Conservation (phyloP, 768 basidiomycete genomes). For the Hygrocybe punicea region DNA sequence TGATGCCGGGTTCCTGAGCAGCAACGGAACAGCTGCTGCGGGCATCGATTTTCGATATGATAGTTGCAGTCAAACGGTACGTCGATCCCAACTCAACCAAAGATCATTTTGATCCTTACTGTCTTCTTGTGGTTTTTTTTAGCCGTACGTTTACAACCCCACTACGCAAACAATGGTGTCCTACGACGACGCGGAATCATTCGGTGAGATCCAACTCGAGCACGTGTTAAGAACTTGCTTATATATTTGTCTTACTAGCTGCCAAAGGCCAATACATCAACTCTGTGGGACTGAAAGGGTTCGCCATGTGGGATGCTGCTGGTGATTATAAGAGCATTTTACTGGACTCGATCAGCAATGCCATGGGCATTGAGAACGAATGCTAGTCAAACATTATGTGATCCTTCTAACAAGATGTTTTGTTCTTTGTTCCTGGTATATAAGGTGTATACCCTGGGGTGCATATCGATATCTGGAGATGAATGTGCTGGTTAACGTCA, state of each 20-base stretch:
- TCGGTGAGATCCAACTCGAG: constrained; percentile 24
- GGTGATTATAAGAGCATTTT: constrained; percentile 60
- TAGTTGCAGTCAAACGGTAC: constrained; percentile 69
- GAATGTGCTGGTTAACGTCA: too few species aligned
- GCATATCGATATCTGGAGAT: too few species aligned
- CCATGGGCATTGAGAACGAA: background rate
- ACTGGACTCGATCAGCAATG: constrained; percentile 50
- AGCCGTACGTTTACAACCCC: constrained; percentile 70
- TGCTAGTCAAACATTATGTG: too few species aligned
- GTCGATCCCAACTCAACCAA: background rate
- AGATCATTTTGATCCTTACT: background rate
- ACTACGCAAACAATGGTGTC: constrained; percentile 55
- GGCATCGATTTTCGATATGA: constrained; percentile 57
- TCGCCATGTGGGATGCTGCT: constrained; percentile 69
- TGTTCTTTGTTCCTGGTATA: too few species aligned
- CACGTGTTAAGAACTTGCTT: background rate
- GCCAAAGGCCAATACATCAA: constrained; percentile 63
- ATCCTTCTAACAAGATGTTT: too few species aligned
- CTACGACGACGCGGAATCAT: constrained; percentile 63
- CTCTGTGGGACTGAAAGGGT: constrained; percentile 52
- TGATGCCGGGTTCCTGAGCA: constrained; percentile 50
- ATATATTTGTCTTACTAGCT: constrained; percentile 1
- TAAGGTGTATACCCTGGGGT: too few species aligned
- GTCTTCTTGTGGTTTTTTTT: background rate
- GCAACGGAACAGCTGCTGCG: constrained; percentile 36